Conservation (phyloP, 495 filamentous ascomycete genomes). For the Sphaerosporella brunnea region DNA sequence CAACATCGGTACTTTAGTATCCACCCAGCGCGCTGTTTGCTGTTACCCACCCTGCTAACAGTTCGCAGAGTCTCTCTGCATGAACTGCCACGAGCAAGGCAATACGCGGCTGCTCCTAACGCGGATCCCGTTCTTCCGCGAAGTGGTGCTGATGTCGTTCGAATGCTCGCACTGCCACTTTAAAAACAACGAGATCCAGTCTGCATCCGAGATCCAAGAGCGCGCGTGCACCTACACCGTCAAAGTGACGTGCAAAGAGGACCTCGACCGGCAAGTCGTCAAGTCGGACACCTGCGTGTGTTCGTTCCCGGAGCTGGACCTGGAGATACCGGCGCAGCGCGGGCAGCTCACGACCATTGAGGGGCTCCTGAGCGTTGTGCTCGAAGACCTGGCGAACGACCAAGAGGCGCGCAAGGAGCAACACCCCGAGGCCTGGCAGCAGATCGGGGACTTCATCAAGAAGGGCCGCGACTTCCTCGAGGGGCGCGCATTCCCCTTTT, state of each 20-base stretch:
- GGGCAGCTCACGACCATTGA: conserved; percentile 86
- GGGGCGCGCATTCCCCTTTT: conserved; percentile 68
- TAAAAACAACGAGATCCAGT: conserved; percentile 77
- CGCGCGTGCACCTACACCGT: conserved; percentile 67
- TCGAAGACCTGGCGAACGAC: conserved; percentile 55
- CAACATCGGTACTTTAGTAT: conserved; percentile 28
- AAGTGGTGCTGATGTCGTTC: conserved; percentile 94
- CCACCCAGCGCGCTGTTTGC: not conserved
- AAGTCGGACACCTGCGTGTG: conserved; percentile 74
- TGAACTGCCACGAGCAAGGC: conserved; percentile 79
- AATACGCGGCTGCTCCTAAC: conserved; percentile 71
- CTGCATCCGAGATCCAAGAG: conserved; percentile 77
- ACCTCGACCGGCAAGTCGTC: conserved; percentile 72
- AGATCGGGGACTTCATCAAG: conserved; percentile 53
- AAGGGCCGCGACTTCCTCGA: conserved; percentile 55
- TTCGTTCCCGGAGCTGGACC: conserved; percentile 64
- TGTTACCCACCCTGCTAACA: not conserved
- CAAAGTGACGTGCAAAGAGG: conserved; percentile 45
- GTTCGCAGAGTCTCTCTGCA: conserved; percentile 46
- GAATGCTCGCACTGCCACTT: conserved; percentile 74
- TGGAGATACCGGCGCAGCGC: conserved; percentile 78
- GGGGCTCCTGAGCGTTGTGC: conserved; percentile 57
- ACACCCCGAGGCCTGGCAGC: conserved; percentile 53
- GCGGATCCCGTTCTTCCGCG: conserved; percentile 86
- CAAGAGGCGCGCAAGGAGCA: conserved; percentile 57